Evolutionary conservation across 2,329 filamentous ascomycete species (phyloP), one percentile per base, ranked within the genome.

Genomic region (Aspergillus sp.): DNA sequence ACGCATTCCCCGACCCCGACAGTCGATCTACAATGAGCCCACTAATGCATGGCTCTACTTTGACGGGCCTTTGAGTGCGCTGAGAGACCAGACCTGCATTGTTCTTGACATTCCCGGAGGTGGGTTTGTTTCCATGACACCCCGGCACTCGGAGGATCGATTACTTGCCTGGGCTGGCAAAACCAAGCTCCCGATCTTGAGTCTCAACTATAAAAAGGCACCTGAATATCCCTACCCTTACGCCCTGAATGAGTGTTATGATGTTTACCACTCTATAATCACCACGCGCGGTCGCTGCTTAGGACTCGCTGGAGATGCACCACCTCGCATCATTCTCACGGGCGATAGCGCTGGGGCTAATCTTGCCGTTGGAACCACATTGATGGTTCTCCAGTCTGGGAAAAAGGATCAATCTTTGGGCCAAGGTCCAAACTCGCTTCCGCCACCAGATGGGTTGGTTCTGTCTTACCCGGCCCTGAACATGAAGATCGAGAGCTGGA

Each of bases 401-500:
- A 82, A 82, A 45, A 81, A 81, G 3, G 81, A 84, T 17, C 80
- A 82, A 23, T 80, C 83, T 23, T 77, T 82, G 49, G 85, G 82
- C 73, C 77, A 81, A 56, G 81, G 81, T 14, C 82, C 86, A 61
- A 77, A 77, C 19, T 79, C 86, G 2, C 80, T 96, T 6, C 89
- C 92, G 0, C 72, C 84, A 0, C 95, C 95, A 0, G 89, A 90
- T 52, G 93, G 92, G 0, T 76, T 98, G 7, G 82, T 98, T 0
- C 81, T 96, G 49, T 87, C 96, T 58, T 99, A 99, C 68, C 95
- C 95, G 0, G 88, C 89, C 0, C 78, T 99, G 58, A 95, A 98
- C 68, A 92, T 98, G 90, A 97, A 96, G 68, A 98, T 98, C 64
- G 91, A 91, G 39, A 97, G 93, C 73, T 99, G 95, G 95, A 98